Evolutionary conservation across 129 eudicot genomes (phyloP).

Genomic region (Lonicera japonica): DNA sequence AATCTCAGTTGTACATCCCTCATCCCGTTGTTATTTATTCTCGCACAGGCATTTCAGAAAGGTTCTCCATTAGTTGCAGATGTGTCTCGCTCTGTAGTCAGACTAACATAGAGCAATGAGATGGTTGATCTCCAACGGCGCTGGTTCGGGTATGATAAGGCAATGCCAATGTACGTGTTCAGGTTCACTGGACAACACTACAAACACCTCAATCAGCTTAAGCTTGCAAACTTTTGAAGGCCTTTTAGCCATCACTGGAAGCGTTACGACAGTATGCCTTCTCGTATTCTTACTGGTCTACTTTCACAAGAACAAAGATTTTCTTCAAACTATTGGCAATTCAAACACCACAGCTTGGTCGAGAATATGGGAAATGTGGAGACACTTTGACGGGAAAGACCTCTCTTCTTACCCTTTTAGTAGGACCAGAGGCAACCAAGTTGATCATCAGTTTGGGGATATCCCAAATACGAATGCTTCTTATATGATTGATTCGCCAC

Average conservation of each 20-base stretch:
- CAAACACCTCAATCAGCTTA: not conserved
- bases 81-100: slow-evolving; percentile 6
- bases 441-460: not conserved
- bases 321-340: not conserved
- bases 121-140: not conserved
- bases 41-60: slow-evolving; percentile 13
- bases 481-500: not conserved
- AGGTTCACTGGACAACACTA: not conserved
- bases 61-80: slow-evolving; percentile 15
- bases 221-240: not conserved
- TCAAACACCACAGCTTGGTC: not conserved
- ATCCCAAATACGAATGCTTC: not conserved
- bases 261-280: slow-evolving; percentile 6
- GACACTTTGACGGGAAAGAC: slow-evolving; percentile 14
- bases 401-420: not conserved
- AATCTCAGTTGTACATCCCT: slow-evolving; percentile 2
- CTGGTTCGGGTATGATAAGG: not conserved
- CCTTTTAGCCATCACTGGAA: slow-evolving; percentile 20
- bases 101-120: slow-evolving; percentile 5
- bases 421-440: not conserved
- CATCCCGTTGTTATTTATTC: not conserved
- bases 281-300: slow-evolving; percentile 8
- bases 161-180: slow-evolving; percentile 3
- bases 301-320: slow-evolving; percentile 7
- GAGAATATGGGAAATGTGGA: not conserved